A percentile compares a stretch with the other conserved stretches of the same genome.
Conservation (phyloP, 306 rosid genomes). For the Elaeagnus macrophylla region DNA sequence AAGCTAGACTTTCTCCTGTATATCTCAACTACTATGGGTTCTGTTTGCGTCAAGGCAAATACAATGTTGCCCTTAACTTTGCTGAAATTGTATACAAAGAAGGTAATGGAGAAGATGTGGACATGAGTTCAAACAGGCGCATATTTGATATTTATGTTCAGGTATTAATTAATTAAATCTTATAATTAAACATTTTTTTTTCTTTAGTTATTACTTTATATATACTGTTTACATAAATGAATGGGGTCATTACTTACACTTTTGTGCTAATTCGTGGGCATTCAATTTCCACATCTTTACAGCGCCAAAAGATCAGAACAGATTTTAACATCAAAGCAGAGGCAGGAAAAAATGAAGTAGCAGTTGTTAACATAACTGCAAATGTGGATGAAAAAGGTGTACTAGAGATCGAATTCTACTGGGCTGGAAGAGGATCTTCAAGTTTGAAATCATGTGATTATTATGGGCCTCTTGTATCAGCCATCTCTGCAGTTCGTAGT, state of each 20-base stretch:
- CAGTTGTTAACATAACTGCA: not conserved
- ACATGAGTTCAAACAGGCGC: not conserved
- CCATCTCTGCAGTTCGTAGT: constrained; percentile 4
- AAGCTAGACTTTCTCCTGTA: constrained; percentile 27
- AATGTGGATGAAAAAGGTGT: not conserved
- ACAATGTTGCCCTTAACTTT: constrained; percentile 27
- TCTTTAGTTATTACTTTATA: not conserved
- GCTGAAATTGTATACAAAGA: constrained; percentile 17
- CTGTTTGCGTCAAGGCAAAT: constrained; percentile 15
- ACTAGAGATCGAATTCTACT: constrained; percentile 3
- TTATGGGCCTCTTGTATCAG: constrained; percentile 12
- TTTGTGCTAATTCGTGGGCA: no score
- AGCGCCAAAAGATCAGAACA: rapidly evolving
- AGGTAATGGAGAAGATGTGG: not conserved
- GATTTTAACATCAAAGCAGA: not conserved
- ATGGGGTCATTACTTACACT: not conserved
- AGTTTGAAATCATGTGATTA: rapidly evolving
- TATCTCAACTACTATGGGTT: constrained; percentile 30
- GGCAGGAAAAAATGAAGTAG: not conserved
- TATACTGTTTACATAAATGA: not conserved
- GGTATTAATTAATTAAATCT: not conserved
- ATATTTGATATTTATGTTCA: constrained; percentile 11
- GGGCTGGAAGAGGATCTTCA: constrained; percentile 1
- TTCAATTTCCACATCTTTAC: not conserved
- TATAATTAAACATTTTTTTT: not conserved